Evolutionary conservation across 768 basidiomycete genomes (phyloP), one percentile per base, ranked within the genome.

Genomic region (Epithele typhae): DNA sequence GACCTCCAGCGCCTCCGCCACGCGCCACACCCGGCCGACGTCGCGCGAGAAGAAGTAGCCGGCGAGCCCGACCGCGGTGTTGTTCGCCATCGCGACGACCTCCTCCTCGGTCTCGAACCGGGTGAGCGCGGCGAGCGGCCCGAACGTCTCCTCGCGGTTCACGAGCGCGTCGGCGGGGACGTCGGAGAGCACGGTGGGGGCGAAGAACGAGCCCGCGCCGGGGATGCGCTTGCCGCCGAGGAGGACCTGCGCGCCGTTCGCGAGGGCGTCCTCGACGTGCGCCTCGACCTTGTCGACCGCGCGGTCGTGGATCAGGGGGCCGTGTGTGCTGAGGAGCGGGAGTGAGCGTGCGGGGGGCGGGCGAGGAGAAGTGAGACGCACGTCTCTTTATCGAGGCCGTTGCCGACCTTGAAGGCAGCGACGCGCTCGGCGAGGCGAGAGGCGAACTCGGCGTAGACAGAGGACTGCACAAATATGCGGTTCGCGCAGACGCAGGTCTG

Each of bases 51-150:
- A 99, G 74, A 98, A 94, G 68, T 97, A 96, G 4, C 93, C 94
- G 17, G 95, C 92, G 19, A 99, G 73, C 0, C 96, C 96, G 22
- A 87, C 79, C 17, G 88, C 79, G 1, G 83, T 75, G 56, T 78
- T 70, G 65, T 99, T 98, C 25, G 95, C 95, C 42, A 92, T 66
- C 55, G 75, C 73, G 46, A 98, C 73, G 1, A 92, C 93, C 64
- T 98, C 87, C 36, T 93, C 92, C 68, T 99, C 96, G 0, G 92
- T 92, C 64, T 89, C 82, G 61, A 99, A 99, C 60, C 84, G 85
- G 63, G 78, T 83, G 19, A 99, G 69, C 6, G 88, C 86, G 0
- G 92, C 92, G 32, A 95, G 65, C 0, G 92, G 94, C 0, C 95
- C 96, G 59, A 99, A 99, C 0, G 96, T 98, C 73, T 99, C 96